Conservation (phyloP, 768 basidiomycete species). For the Russula sp. region DNA sequence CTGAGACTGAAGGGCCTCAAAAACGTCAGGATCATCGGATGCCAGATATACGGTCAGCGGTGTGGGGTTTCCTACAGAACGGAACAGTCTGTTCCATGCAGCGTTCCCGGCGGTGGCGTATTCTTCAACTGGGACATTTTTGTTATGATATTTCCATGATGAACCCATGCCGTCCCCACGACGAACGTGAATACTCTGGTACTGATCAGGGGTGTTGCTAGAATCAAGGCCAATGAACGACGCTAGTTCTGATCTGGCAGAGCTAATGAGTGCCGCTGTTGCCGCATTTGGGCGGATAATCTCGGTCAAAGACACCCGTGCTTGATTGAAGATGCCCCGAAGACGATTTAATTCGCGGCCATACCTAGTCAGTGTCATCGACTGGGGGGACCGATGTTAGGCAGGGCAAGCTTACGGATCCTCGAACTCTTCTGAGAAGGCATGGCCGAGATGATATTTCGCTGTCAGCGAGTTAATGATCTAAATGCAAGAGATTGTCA, state of each 20-base stretch:
- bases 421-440: conserved; percentile 52
- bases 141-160: conserved; percentile 39
- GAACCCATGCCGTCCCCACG: conserved; percentile 50
- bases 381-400: not conserved
- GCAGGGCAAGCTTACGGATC: conserved; percentile 45
- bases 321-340: conserved; percentile 47
- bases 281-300: conserved; percentile 50
- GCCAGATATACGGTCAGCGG: conserved; percentile 49
- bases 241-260: conserved; percentile 43
- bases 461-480: conserved; percentile 60
- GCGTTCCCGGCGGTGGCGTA: conserved; percentile 41
- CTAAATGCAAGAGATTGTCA: conserved; percentile 30
- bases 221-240: conserved; percentile 26
- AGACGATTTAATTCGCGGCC: conserved; percentile 48
- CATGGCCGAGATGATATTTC: conserved; percentile 55
- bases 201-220: conserved; percentile 28
- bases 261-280: conserved; percentile 42
- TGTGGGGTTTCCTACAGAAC: conserved; percentile 22
- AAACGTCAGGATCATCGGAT: conserved; percentile 49
- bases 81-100: conserved; percentile 38
- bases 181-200: conserved; percentile 57
- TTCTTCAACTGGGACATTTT: conserved; percentile 45
- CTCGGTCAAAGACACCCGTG: conserved; percentile 42
- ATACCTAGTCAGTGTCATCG: conserved; percentile 36
- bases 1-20: conserved; percentile 38